These are phyloP conservation scores for Galerina sulciceps DNA, from an alignment of 768 basidiomycete species.

Conservation along the genomic window DNA sequence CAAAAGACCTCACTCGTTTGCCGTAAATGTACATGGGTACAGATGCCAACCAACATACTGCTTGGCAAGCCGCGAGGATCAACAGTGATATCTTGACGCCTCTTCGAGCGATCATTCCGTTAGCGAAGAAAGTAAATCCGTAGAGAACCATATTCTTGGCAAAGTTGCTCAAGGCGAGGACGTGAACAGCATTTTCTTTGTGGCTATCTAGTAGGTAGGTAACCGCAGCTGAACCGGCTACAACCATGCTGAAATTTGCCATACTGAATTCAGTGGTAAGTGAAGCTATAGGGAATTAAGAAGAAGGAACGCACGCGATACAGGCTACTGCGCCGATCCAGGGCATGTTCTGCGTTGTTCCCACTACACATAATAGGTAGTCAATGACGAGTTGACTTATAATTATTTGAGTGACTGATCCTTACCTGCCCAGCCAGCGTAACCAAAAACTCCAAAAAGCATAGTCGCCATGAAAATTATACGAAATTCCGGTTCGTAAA, in stretches of 20 bases:
- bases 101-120: slow-evolving; percentile 39
- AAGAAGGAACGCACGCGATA: slow-evolving; percentile 27
- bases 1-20: slow-evolving; percentile 44
- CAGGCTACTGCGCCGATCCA: slow-evolving; percentile 50
- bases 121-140: slow-evolving; percentile 47
- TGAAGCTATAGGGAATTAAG: neutral
- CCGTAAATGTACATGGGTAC: slow-evolving; percentile 50
- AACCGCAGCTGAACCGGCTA: slow-evolving; percentile 44
- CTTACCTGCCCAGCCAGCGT: slow-evolving; percentile 46
- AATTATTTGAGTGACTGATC: neutral
- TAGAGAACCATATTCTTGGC: slow-evolving; percentile 50
- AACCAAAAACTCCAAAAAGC: slow-evolving; percentile 49
- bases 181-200: slow-evolving; percentile 42
- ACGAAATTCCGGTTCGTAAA: slow-evolving; percentile 52
- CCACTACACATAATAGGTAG: slow-evolving; percentile 25
- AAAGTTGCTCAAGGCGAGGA: slow-evolving; percentile 46
- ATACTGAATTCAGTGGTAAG: slow-evolving; percentile 26
- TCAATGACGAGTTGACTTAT: neutral
- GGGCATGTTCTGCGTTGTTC: slow-evolving; percentile 42
- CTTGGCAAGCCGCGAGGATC: slow-evolving; percentile 43
- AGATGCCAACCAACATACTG: slow-evolving; percentile 43
- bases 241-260: slow-evolving; percentile 48
- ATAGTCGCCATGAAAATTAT: slow-evolving; percentile 45
- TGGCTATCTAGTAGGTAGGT: slow-evolving; percentile 53
- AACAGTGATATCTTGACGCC: slow-evolving; percentile 44